Conservation (phyloP, 768 basidiomycete species). For the Flagelloscypha sp. region DNA sequence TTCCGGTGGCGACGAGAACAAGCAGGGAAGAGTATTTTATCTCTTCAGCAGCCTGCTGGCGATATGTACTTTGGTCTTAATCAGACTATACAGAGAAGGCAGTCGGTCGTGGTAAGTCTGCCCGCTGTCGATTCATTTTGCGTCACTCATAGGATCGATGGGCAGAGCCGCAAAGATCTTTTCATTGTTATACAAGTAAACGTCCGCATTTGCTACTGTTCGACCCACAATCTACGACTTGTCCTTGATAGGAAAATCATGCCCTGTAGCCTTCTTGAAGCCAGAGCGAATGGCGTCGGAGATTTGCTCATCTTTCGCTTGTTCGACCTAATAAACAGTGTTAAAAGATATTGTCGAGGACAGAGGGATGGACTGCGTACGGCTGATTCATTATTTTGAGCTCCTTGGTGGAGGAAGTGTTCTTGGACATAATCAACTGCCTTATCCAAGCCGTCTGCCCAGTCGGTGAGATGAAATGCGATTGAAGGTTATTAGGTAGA, state of each 20-base stretch:
- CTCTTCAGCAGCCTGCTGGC: constrained; percentile 60
- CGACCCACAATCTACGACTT: too few relatives aligned
- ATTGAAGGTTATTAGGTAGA: background rate
- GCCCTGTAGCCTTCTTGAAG: constrained; percentile 29
- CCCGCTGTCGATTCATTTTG: too few relatives aligned
- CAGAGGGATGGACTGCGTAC: too few relatives aligned
- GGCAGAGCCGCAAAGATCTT: too few relatives aligned
- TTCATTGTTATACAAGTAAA: too few relatives aligned
- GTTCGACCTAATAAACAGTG: too few relatives aligned
- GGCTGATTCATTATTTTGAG: constrained; percentile 35
- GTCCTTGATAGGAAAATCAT: constrained; percentile 27
- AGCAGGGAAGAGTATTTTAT: constrained; percentile 87
- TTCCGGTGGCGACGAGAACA: constrained; percentile 46
- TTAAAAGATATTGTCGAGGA: too few relatives aligned
- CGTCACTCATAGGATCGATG: too few relatives aligned
- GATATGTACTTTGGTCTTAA: too few relatives aligned
- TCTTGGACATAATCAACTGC: constrained; percentile 35
- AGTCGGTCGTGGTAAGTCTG: too few relatives aligned
- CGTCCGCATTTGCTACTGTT: too few relatives aligned
- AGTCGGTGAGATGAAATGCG: background rate
- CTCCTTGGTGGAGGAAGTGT: constrained; percentile 24
- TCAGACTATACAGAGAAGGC: too few relatives aligned
- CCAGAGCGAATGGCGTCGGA: constrained; percentile 27
- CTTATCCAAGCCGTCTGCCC: constrained; percentile 28
- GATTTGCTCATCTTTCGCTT: constrained; percentile 35